Percentiles rank a stretch among this genome's conserved stretches.
These are phyloP conservation scores for Chaetoceros tenuissimus DNA, from an alignment of 108 stramenopile species.

Conservation along the genomic window DNA sequence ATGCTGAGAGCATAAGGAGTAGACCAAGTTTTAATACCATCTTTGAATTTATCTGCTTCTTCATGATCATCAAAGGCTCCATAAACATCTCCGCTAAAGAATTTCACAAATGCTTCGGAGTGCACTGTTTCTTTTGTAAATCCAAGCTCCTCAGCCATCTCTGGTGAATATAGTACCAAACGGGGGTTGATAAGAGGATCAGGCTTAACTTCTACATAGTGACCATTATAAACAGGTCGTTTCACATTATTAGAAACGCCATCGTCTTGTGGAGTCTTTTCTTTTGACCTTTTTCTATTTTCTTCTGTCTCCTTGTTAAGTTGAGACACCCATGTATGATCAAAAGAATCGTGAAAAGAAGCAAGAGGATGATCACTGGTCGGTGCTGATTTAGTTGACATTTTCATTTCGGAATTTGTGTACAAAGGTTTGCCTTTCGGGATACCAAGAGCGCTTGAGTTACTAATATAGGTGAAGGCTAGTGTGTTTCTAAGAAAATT, in stretches of 20 bases:
- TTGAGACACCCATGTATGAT: constrained; percentile 40
- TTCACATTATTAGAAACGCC: constrained; percentile 22
- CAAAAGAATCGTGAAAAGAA: constrained; percentile 2
- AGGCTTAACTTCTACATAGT: constrained; percentile 64
- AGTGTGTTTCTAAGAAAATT: too few species aligned
- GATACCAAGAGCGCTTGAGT: too few species aligned
- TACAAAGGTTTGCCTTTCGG: too few species aligned
- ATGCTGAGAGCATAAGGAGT: constrained; percentile 84
- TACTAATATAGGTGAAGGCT: too few species aligned
- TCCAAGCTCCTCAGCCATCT: constrained; percentile 37
- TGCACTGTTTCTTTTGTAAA: constrained; percentile 27
- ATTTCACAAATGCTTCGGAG: constrained; percentile 53
- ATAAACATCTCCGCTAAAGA: constrained; percentile 55
- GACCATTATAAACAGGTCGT: constrained; percentile 74
- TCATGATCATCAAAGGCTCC: constrained; percentile 10
- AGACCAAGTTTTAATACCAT: constrained; percentile 53
- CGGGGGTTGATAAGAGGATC: constrained; percentile 54
- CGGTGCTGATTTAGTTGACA: too few species aligned
- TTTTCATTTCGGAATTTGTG: too few species aligned
- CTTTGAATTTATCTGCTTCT: neutral
- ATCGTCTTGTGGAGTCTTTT: constrained; percentile 8
- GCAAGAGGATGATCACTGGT: neutral
- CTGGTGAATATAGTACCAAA: constrained; percentile 36
- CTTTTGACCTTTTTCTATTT: constrained; percentile 15
- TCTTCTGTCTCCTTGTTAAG: constrained; percentile 36